A percentile compares a stretch with the other conserved stretches of the same genome.
These are phyloP conservation scores for Corrigiola litoralis DNA, from an alignment of 179 eudicot species.

Conservation along the genomic window DNA sequence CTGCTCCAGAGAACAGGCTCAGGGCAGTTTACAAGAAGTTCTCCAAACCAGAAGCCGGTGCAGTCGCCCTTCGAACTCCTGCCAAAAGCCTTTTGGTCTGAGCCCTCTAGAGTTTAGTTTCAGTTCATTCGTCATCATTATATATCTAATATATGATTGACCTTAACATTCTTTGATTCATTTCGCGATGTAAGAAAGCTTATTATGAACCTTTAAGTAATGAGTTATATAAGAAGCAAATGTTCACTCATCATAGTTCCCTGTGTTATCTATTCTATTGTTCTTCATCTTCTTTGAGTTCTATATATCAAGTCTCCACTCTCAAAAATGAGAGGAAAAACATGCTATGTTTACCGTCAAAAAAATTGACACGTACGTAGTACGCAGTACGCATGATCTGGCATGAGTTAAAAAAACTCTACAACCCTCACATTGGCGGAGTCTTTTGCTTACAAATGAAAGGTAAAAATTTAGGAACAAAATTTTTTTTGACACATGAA, in stretches of 20 bases:
- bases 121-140: neutral
- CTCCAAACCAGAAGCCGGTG: conserved; percentile 41
- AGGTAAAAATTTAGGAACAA: too few species aligned
- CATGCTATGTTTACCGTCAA: too few species aligned
- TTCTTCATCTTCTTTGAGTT: too few species aligned
- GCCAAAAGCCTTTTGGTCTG: conserved; percentile 55
- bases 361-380: too few species aligned
- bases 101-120: conserved; percentile 1
- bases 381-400: too few species aligned
- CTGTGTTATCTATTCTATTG: too few species aligned
- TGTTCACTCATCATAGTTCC: neutral
- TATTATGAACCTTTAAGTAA: neutral
- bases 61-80: conserved; percentile 55
- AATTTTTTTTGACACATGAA: too few species aligned
- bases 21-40: conserved; percentile 59
- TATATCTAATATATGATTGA: neutral
- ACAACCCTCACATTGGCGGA: too few species aligned
- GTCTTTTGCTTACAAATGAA: too few species aligned
- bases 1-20: conserved; percentile 51
- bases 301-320: too few species aligned
- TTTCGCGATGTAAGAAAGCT: neutral
- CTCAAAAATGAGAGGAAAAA: too few species aligned
- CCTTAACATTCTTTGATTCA: neutral
- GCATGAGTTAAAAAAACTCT: too few species aligned
- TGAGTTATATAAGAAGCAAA: neutral